Evolutionary conservation across 805 yeast genomes (phyloP), one percentile per base, ranked within the genome.

Genomic region (Barnettozyma sucrosica): DNA sequence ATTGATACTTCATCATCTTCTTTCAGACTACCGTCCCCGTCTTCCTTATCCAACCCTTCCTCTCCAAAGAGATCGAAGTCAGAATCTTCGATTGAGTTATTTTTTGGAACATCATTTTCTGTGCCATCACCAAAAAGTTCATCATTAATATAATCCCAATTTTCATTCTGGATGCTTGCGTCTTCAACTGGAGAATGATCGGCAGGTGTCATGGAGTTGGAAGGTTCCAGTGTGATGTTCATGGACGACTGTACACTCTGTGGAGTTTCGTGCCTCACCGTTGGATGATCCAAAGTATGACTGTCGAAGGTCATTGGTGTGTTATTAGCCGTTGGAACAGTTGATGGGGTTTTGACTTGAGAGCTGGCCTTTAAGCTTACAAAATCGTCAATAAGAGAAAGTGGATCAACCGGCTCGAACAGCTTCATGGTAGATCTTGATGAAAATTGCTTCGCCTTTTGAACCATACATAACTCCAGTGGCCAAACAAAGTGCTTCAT

Each of bases 401-500:
- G 55, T 10, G 72, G 66, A 38, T 65, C 68, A 16, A 20, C 56
- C 48, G 11, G 52, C 9, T 23, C 37, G 10, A 19, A 25, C 28
- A 7, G 25, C 13, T 7, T 21, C 18, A 2, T 25, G 5, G 5
- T 43, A 37, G 8, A 14, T n/a, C 4, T 24, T 18, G 20, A 10
- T 7, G 28, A 6, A 7, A 38, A 25, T n/a, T 11, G 10, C 4
- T 51, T 51, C 1, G 56, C 77, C 46, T 72, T 66, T 57, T 85
- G 93, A 5, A 79, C 67, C 48, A 77, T 69, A 56, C 90, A 83
- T 19, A 85, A 65, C 41, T 76, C 77, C 56, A 83, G 65, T 0
- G 95, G 95, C 95, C 95, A 86, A 39, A 79, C 64, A 2, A 85
- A 75, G 47, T 71, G 79, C 56, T 81, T 81, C 24, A 69, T 70